Conservation (phyloP, 495 filamentous ascomycete species). For the Aspergillus conjunctus region DNA sequence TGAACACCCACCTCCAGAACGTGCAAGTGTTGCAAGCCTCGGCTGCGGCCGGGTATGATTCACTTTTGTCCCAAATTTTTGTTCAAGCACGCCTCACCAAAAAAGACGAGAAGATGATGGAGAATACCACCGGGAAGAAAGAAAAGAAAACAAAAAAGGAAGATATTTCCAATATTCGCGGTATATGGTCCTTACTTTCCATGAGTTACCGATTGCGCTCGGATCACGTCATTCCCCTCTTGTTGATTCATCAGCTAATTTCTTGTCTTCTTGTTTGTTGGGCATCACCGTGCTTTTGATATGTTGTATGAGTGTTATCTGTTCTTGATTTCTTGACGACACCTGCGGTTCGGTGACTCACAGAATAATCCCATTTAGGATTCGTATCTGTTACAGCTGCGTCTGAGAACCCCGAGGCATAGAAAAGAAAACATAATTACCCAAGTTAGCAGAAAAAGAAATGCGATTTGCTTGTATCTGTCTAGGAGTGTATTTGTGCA, state of each 20-base stretch:
- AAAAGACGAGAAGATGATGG: too few species aligned
- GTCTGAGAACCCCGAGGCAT: neutral
- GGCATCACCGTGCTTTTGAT: slow-evolving; percentile 23
- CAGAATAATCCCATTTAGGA: slow-evolving; percentile 26
- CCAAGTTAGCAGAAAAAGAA: slow-evolving; percentile 11
- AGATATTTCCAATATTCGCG: slow-evolving; percentile 1
- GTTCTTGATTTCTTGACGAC: slow-evolving; percentile 30
- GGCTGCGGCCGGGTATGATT: neutral
- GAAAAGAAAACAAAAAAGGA: slow-evolving; percentile 1
- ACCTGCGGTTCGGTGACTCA: slow-evolving; percentile 17
- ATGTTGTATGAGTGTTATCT: slow-evolving; percentile 25
- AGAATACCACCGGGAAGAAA: neutral
- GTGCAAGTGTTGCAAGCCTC: neutral
- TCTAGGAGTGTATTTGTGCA: slow-evolving; percentile 22
- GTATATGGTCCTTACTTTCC: neutral
- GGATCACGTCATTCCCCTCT: slow-evolving; percentile 8
- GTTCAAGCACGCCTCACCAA: neutral
- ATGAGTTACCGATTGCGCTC: neutral
- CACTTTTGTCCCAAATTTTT: neutral
- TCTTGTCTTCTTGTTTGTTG: slow-evolving; percentile 14
- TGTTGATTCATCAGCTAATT: neutral
- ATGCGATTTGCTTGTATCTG: slow-evolving; percentile 27
- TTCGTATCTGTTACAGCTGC: slow-evolving; percentile 21
- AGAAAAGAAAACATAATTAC: neutral
- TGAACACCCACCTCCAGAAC: neutral